These are phyloP conservation scores for Gossypium stocksii DNA, from an alignment of 345 rosid species.

Conservation along the genomic window DNA sequence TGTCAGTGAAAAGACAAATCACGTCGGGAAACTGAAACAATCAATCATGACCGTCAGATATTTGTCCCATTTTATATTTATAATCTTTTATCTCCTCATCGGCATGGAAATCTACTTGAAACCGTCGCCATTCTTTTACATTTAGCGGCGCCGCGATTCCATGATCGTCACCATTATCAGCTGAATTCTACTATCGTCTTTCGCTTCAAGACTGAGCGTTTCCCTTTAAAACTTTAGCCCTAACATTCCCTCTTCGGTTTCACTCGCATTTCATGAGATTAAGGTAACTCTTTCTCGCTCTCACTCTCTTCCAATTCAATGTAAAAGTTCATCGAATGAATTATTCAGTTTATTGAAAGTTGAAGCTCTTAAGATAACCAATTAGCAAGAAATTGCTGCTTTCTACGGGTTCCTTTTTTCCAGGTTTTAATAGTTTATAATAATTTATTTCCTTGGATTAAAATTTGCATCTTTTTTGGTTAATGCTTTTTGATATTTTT, in stretches of 20 bases:
- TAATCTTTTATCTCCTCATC: background rate
- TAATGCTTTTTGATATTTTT: background rate
- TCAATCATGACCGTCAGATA: conserved; percentile 6
- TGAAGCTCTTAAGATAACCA: background rate
- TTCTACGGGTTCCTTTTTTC: background rate
- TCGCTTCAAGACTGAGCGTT: background rate
- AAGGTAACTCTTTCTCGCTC: background rate
- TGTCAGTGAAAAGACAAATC: background rate
- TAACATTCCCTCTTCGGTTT: background rate
- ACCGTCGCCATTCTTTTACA: background rate
- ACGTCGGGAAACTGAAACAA: background rate
- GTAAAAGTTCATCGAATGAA: background rate
- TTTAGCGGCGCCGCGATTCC: conserved; percentile 4
- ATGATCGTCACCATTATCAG: background rate
- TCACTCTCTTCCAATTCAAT: background rate
- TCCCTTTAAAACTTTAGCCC: background rate
- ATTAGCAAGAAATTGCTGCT: conserved; percentile 1
- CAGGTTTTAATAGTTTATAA: background rate
- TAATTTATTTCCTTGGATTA: background rate
- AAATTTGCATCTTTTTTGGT: background rate
- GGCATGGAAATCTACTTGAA: background rate
- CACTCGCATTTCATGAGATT: background rate
- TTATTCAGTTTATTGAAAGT: background rate
- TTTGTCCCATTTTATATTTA: background rate
- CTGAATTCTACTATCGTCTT: background rate